Percentiles rank a stretch among this genome's conserved stretches.
phyloP scores from a whole-genome alignment of 225 moss, liverwort and hornwort species.

The Rhytidiadelphus loreus region DNA sequence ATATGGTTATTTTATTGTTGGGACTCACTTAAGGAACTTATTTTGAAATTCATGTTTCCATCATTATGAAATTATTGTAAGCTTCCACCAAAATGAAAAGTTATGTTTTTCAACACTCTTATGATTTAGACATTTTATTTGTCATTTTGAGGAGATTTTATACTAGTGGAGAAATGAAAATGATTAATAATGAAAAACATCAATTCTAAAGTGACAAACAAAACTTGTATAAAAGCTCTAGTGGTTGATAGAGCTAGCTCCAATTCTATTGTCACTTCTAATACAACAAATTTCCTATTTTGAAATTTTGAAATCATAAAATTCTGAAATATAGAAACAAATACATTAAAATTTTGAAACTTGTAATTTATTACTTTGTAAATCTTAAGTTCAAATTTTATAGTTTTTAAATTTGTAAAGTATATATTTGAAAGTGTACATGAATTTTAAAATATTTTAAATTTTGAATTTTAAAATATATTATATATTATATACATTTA shows the following conservation, averaged over 20 bases:
- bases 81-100: no score
- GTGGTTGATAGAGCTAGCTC: neutral
- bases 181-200: neutral
- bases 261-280: neutral
- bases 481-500: neutral
- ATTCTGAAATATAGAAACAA: fast-evolving
- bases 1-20: neutral
- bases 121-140: neutral
- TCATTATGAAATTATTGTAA: neutral
- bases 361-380: no score
- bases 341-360: neutral
- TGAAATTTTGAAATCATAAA: neutral
- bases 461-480: no score
- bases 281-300: neutral
- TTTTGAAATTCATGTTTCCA: neutral
- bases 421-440: no score
- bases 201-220: neutral
- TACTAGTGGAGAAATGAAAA: neutral
- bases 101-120: neutral
- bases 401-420: no score
- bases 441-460: no score
- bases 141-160: neutral
- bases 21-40: fast-evolving
- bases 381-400: no score
- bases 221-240: neutral